Evolutionary conservation across 2,329 filamentous ascomycete genomes (phyloP).

Genomic region (Sphaerulina musiva): DNA sequence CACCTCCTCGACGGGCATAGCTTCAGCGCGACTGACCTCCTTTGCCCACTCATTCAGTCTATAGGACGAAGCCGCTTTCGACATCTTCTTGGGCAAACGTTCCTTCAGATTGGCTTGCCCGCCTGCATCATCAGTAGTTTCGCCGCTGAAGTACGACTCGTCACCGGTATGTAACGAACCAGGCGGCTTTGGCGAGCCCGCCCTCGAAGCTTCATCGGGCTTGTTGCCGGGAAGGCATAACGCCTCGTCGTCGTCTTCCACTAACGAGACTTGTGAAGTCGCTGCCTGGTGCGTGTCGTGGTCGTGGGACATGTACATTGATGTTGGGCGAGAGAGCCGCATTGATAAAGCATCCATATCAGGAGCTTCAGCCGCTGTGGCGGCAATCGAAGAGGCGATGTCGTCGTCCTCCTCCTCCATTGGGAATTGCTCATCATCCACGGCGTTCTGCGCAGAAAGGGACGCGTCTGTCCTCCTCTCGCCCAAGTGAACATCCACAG

Average conservation of each 20-base stretch:
- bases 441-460: conserved; percentile 11
- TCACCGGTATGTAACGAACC: conserved; percentile 8
- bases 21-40: conserved; percentile 71
- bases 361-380: conserved; percentile 20
- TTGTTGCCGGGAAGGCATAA: conserved; percentile 13
- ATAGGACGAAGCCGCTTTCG: conserved; percentile 72
- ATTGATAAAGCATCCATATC: conserved; percentile 20
- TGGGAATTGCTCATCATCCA: conserved; percentile 14
- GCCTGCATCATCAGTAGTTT: not conserved
- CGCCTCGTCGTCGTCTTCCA: conserved; percentile 20
- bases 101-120: conserved; percentile 43
- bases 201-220: conserved; percentile 1
- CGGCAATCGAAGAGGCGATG: conserved; percentile 21
- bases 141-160: conserved; percentile 3
- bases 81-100: conserved; percentile 62
- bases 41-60: conserved; percentile 96
- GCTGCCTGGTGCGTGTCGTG: not conserved
- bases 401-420: conserved; percentile 36
- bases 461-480: conserved; percentile 9
- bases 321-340: conserved; percentile 14
- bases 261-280: conserved; percentile 11
- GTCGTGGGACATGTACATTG: conserved; percentile 12
- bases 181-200: conserved; percentile 4
- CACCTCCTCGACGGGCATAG: conserved; percentile 39
- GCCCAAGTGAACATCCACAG: not conserved